phyloP scores from a whole-genome alignment of 1,139 yeast genomes.

The Geotrichum carabidarum region DNA sequence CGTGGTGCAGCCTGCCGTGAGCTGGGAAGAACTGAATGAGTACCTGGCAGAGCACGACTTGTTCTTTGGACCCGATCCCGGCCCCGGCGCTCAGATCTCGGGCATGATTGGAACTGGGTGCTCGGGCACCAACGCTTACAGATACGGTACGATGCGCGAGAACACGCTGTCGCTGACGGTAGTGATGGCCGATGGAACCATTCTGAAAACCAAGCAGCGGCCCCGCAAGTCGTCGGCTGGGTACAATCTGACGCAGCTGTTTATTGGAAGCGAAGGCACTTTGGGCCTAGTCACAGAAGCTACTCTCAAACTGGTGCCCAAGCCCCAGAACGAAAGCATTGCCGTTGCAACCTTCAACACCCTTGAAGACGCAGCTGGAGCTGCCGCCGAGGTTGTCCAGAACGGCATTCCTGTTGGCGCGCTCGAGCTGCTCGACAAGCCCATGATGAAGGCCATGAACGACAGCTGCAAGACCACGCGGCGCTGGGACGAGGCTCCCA shows the following conservation, averaged over 20 bases:
- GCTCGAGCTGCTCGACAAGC: constrained; percentile 55
- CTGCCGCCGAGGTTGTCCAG: constrained; percentile 51
- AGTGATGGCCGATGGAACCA: constrained; percentile 63
- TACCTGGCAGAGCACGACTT: constrained; percentile 42
- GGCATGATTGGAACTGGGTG: constrained; percentile 67
- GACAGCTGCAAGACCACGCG: constrained; percentile 41
- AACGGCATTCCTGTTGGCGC: constrained; percentile 58
- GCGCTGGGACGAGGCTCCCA: constrained; percentile 53
- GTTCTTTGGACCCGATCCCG: constrained; percentile 69
- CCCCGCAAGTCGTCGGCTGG: constrained; percentile 66
- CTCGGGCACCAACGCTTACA: constrained; percentile 64
- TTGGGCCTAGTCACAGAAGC: constrained; percentile 67
- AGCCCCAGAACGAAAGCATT: constrained; percentile 54
- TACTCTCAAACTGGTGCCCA: constrained; percentile 56
- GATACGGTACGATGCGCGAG: constrained; percentile 68
- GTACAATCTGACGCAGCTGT: constrained; percentile 58
- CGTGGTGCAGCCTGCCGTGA: constrained; percentile 65
- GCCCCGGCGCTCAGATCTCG: constrained; percentile 67
- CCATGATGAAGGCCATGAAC: constrained; percentile 51
- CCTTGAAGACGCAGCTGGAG: constrained; percentile 53
- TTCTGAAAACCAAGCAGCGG: constrained; percentile 56
- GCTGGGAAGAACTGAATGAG: constrained; percentile 61
- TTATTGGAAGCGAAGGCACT: constrained; percentile 68
- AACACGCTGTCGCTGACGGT: constrained; percentile 55
- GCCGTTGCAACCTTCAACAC: constrained; percentile 54